phyloP scores from a whole-genome alignment of 768 basidiomycete genomes.

The Sporobolomyces pararoseus region DNA sequence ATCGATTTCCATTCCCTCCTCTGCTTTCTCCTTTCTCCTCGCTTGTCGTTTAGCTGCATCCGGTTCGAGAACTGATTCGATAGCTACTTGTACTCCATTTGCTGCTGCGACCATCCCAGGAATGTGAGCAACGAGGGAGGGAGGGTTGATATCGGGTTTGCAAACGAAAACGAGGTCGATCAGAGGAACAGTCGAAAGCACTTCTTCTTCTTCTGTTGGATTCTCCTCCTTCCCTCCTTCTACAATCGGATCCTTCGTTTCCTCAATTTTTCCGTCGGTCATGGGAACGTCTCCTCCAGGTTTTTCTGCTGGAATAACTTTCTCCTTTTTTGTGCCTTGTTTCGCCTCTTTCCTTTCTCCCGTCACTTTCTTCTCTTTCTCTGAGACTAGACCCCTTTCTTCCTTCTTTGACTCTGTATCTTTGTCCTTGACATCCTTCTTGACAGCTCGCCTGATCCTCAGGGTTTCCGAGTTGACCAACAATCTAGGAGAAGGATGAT shows the following conservation, averaged over 20 bases:
- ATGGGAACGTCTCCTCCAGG: no score
- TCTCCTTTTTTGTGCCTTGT: no score
- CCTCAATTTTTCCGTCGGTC: no score
- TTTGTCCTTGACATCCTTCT: not conserved
- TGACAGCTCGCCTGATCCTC: not conserved
- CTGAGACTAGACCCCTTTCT: not conserved
- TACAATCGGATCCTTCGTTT: no score
- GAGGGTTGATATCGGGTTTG: slow-evolving; percentile 68
- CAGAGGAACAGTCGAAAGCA: slow-evolving; percentile 44
- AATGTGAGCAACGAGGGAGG: slow-evolving; percentile 67
- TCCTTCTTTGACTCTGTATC: not conserved
- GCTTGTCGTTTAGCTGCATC: not conserved
- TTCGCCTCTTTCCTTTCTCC: no score
- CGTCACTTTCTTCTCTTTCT: no score
- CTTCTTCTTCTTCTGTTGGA: not conserved
- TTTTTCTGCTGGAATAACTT: no score
- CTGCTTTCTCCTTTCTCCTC: not conserved
- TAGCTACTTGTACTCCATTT: slow-evolving; percentile 54
- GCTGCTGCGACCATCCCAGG: slow-evolving; percentile 72
- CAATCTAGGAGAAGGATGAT: not conserved
- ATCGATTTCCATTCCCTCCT: not conserved
- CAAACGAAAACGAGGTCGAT: slow-evolving; percentile 61
- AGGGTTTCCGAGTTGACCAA: slow-evolving; percentile 20
- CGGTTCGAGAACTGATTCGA: slow-evolving; percentile 42
- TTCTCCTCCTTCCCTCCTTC: not conserved